Conservation (phyloP, 1,284 basidiomycete genomes). For the Phellopilus nigrolimitatus region DNA sequence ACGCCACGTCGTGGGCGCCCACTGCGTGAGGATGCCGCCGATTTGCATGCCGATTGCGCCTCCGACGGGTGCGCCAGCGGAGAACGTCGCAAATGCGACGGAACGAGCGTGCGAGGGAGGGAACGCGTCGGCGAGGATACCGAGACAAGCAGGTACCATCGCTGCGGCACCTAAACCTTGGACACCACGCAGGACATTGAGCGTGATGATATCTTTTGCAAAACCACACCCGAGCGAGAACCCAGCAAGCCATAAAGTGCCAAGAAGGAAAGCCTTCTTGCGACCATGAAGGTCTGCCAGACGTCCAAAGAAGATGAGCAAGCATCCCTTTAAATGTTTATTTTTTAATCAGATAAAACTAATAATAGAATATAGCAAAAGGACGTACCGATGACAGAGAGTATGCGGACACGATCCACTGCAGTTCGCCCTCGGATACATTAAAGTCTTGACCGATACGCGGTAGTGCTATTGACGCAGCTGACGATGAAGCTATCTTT, state of each 20-base stretch:
- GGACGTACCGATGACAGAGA: constrained; percentile 29
- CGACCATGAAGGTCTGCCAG: constrained; percentile 71
- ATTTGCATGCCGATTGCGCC: too few relatives aligned
- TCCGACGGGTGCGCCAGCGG: constrained; percentile 75
- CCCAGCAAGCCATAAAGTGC: constrained; percentile 41
- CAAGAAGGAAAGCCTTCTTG: constrained; percentile 54
- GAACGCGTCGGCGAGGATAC: constrained; percentile 74
- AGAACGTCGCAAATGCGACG: constrained; percentile 72
- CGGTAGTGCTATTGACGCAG: constrained; percentile 56
- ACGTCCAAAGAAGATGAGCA: constrained; percentile 65
- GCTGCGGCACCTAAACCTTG: constrained; percentile 71
- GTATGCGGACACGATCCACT: constrained; percentile 58
- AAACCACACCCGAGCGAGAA: constrained; percentile 56
- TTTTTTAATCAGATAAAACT: constrained; percentile 1
- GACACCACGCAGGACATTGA: constrained; percentile 61
- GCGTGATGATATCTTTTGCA: constrained; percentile 35
- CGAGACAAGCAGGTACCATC: constrained; percentile 67
- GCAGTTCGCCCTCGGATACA: constrained; percentile 46
- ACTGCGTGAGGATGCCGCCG: constrained; percentile 69
- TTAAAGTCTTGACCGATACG: constrained; percentile 50
- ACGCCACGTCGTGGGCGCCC: constrained; percentile 57
- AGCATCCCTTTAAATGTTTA: constrained; percentile 52
- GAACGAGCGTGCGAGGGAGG: constrained; percentile 63
- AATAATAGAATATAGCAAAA: constrained; percentile 40
- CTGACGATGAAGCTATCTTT: constrained; percentile 28